Base-by-base conservation (phyloP, 106 monocot genomes). In the Iris macrosiphon region DNA sequence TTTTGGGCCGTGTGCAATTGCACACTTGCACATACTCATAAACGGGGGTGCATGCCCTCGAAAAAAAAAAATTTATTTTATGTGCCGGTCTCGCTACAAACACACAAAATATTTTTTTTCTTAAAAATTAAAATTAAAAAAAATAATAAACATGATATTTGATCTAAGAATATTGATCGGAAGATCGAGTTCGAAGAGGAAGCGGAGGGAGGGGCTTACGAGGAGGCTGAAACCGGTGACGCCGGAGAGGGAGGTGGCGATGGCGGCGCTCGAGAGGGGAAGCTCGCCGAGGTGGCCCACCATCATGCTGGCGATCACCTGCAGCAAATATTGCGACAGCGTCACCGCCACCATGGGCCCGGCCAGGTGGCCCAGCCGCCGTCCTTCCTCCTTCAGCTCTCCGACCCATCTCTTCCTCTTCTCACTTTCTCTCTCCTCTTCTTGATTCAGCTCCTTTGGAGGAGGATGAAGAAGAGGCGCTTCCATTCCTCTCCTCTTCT, bases 171-270 rank as follows among this genome's bases (percentile, higher is more conserved):
- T n/a, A n/a, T n/a, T n/a, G n/a, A n/a, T n/a, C n/a, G n/a, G n/a
- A n/a, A n/a, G n/a, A n/a, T n/a, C n/a, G n/a, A n/a, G n/a, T n/a
- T n/a, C n/a, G n/a, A 34, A 17, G 27, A 9, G 8, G 26, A 16
- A 22, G 2, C 12, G 22, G 2, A 53, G n/a, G n/a, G n/a, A n/a
- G n/a, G n/a, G n/a, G n/a, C 70, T 53, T 64, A 79, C 84, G 49
- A 84, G 75, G 62, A 79, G 75, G 77, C 84, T 84, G 79, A 79
- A 84, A 27, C 84, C 84, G 32, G 74, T 74, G 78, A 78, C 84
- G 56, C 34, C 30, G 50, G 67, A 22, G 57, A 84, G 78, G 37
- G 78, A 79, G 37, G 75, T 79, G 39, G 79, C 84, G 47, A 84
- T 63, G 61, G 84, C 74, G 57, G 84, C 59, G 59, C 67, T 64